A percentile compares a stretch with the other conserved stretches of the same genome.
These are phyloP conservation scores for Pythium biforme DNA, from an alignment of 352 stramenopile genomes.

Conservation along the genomic window DNA sequence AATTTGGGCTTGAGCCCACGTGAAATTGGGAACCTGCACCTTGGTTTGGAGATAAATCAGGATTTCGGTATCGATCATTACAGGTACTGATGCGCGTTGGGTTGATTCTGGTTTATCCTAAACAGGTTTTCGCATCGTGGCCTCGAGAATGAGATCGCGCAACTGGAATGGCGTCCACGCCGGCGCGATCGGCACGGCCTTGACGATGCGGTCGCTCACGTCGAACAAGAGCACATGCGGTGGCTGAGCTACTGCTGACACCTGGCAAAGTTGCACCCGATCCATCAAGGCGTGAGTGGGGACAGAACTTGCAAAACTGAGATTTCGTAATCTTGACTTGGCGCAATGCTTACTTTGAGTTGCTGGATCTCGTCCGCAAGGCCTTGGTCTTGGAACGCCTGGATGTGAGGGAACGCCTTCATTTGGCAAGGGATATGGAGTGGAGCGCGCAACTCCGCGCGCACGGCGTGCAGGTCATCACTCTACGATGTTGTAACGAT, in stretches of 20 bases:
- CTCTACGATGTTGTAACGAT: not conserved
- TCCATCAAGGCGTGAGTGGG: not conserved
- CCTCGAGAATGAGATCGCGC: conserved; percentile 30
- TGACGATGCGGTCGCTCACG: conserved; percentile 28
- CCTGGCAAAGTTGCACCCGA: too few species aligned
- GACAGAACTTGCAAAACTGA: not conserved
- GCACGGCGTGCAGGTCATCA: not conserved
- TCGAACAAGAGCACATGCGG: conserved; percentile 50
- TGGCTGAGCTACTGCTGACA: conserved; percentile 42
- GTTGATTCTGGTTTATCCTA: not conserved
- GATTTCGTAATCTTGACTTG: not conserved
- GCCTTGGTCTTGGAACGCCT: conserved; percentile 28
- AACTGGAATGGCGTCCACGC: conserved; percentile 45
- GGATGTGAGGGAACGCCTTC: conserved; percentile 32
- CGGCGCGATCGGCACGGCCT: conserved; percentile 32
- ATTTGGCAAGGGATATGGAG: conserved; percentile 46
- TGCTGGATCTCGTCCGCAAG: not conserved
- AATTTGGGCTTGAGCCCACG: not conserved
- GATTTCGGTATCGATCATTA: not conserved
- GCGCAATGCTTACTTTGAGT: conserved; percentile 1
- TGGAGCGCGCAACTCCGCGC: conserved; percentile 38
- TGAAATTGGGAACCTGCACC: not conserved
- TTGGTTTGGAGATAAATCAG: conserved; percentile 2
- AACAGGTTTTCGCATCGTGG: not conserved
- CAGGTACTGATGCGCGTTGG: not conserved